These are phyloP conservation scores for Hirsutella rhossiliensis DNA, from an alignment of 2,329 filamentous ascomycete genomes.

Conservation along the genomic window DNA sequence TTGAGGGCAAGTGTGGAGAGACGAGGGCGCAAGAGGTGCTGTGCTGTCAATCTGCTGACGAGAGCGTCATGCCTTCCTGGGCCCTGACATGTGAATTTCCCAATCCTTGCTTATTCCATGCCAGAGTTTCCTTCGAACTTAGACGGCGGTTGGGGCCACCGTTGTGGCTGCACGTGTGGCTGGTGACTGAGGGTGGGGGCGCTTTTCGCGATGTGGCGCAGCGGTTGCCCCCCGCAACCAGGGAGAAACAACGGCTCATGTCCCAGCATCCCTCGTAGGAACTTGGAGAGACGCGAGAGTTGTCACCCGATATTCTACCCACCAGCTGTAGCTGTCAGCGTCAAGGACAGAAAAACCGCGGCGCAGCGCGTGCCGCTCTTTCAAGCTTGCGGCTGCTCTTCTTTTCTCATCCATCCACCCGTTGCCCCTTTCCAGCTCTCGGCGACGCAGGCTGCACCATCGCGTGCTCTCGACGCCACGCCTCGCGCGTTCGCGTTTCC, in stretches of 20 bases:
- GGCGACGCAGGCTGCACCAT: not conserved
- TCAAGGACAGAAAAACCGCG: not conserved
- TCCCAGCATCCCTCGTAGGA: not conserved
- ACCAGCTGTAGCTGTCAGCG: not conserved
- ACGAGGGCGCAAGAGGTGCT: not conserved
- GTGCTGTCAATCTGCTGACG: not conserved
- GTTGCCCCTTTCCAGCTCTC: not conserved
- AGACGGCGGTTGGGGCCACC: not conserved
- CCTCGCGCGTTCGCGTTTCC: constrained; percentile 11
- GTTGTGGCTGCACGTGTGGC: not conserved
- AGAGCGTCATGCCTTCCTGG: not conserved
- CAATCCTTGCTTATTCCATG: not conserved
- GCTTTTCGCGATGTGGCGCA: too few relatives aligned
- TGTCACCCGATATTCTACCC: not conserved
- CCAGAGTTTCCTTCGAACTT: not conserved
- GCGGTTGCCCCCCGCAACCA: constrained; percentile 4
- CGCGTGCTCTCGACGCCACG: constrained; percentile 5
- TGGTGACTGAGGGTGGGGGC: not conserved
- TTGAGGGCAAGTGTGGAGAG: not conserved
- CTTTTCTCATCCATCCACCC: not conserved
- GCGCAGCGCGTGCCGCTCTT: not conserved
- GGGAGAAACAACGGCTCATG: constrained; percentile 4
- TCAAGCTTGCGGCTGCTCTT: not conserved
- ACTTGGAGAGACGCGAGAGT: not conserved
- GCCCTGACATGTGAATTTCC: not conserved